A percentile compares a stretch with the other conserved stretches of the same genome.
phyloP scores from a whole-genome alignment of 192 early-diverging fungal genomes.

The Podila clonocystis region DNA sequence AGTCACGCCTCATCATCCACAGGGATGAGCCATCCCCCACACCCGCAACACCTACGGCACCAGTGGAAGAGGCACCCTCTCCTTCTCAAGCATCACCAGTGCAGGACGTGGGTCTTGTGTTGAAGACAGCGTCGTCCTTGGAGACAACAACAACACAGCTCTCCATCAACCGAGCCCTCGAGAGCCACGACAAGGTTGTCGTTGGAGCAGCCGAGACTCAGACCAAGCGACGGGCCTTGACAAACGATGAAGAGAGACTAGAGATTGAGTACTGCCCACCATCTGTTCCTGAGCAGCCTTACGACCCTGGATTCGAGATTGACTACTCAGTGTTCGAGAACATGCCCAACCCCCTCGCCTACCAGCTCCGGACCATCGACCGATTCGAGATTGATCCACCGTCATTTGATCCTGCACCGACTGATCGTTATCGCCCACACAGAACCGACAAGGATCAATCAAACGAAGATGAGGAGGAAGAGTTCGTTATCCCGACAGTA shows the following conservation, averaged over 20 bases:
- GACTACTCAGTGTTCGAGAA: constrained; percentile 18
- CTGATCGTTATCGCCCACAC: background rate
- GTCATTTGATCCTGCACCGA: background rate
- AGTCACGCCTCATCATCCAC: constrained; percentile 31
- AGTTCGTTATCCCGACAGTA: background rate
- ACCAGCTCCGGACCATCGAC: constrained; percentile 8
- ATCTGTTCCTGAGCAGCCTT: constrained; percentile 24
- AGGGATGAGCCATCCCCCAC: constrained; percentile 14
- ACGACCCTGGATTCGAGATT: constrained; percentile 29
- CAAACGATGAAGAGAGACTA: constrained; percentile 22
- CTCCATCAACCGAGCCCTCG: constrained; percentile 27
- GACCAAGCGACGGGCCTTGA: constrained; percentile 36
- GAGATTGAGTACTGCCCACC: constrained; percentile 48
- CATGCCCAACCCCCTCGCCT: constrained; percentile 18
- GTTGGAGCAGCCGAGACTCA: constrained; percentile 25
- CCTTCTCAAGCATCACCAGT: constrained; percentile 17
- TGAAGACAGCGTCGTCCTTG: background rate
- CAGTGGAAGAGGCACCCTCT: background rate
- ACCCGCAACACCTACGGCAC: background rate
- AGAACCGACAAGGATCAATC: background rate
- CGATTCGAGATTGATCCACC: constrained; percentile 12
- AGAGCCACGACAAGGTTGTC: constrained; percentile 36
- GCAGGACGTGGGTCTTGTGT: background rate
- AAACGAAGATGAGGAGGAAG: background rate
- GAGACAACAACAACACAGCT: constrained; percentile 33